Conservation (phyloP, 768 basidiomycete species). For the Phanerodontia chrysosporium region DNA sequence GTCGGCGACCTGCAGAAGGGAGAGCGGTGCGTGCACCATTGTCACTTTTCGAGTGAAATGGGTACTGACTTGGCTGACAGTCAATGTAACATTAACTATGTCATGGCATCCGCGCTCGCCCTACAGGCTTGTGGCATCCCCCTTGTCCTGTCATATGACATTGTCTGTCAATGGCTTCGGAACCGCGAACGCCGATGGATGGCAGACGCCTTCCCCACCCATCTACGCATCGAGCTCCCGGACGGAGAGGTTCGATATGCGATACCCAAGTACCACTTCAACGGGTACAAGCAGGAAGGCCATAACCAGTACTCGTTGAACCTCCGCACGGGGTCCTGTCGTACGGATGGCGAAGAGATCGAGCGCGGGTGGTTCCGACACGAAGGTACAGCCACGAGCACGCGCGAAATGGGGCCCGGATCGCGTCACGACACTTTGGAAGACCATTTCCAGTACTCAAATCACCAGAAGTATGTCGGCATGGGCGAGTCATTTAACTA, state of each 20-base stretch:
- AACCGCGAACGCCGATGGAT: slow-evolving; percentile 8
- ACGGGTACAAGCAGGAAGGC: slow-evolving; percentile 28
- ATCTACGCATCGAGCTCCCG: neutral
- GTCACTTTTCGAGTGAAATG: neutral
- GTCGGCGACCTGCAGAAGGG: slow-evolving; percentile 24
- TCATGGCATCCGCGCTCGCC: slow-evolving; percentile 6
- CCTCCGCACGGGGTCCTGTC: slow-evolving; percentile 24
- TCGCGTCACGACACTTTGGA: slow-evolving; percentile 31
- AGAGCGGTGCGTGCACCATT: slow-evolving; percentile 17
- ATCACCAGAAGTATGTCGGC: slow-evolving; percentile 31
- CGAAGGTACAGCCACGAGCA: slow-evolving; percentile 29
- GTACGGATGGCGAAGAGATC: slow-evolving; percentile 32
- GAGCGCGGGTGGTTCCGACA: slow-evolving; percentile 35
- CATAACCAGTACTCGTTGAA: slow-evolving; percentile 29
- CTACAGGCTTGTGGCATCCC: neutral
- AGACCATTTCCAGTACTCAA: slow-evolving; percentile 31
- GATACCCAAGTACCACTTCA: slow-evolving; percentile 37
- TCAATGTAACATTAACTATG: slow-evolving; percentile 22
- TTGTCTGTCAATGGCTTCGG: slow-evolving; percentile 20
- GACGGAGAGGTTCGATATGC: slow-evolving; percentile 11
- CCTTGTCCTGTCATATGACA: slow-evolving; percentile 17
- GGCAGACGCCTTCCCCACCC: neutral
- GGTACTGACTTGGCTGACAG: slow-evolving; percentile 1
- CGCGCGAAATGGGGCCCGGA: slow-evolving; percentile 34
- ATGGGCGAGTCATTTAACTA: slow-evolving; percentile 22